Percentiles rank a stretch among this genome's conserved stretches.
Evolutionary conservation across 495 filamentous ascomycete species (phyloP).

Genomic region (Monascus purpureus): DNA sequence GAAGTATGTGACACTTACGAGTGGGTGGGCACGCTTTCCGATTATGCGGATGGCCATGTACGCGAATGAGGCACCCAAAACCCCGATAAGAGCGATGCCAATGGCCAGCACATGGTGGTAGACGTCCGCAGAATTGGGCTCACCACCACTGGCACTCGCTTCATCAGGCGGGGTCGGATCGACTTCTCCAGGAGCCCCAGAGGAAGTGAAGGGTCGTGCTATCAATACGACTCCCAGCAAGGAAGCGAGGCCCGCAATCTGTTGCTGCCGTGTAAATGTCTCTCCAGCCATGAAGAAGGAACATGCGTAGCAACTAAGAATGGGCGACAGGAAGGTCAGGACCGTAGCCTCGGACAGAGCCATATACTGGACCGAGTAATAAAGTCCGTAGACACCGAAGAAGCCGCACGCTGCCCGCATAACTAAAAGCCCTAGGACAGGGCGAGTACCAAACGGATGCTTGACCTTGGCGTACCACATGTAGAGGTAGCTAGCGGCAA

Average conservation of each 20-base stretch:
- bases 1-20: constrained; percentile 84
- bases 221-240: constrained; percentile 76
- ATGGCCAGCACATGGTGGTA: constrained; percentile 62
- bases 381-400: constrained; percentile 70
- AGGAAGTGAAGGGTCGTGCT: constrained; percentile 47
- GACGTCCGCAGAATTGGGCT: constrained; percentile 20
- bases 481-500: constrained; percentile 50
- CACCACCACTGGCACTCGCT: too few species aligned
- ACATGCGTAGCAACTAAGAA: constrained; percentile 71
- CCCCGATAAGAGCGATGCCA: constrained; percentile 60
- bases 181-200: not conserved
- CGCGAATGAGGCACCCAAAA: constrained; percentile 63
- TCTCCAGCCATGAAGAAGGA: constrained; percentile 58
- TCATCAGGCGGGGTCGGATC: too few species aligned
- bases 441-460: constrained; percentile 53
- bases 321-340: constrained; percentile 78
- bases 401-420: constrained; percentile 63
- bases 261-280: constrained; percentile 66
- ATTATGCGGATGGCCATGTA: constrained; percentile 77
- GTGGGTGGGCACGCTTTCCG: constrained; percentile 66
- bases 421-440: constrained; percentile 52
- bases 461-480: constrained; percentile 59
- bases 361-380: constrained; percentile 77
- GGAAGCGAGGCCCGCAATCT: constrained; percentile 62
- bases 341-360: constrained; percentile 86